These are phyloP conservation scores for Spiromastix sp. DNA, from an alignment of 2,329 filamentous ascomycete genomes.

Conservation along the genomic window DNA sequence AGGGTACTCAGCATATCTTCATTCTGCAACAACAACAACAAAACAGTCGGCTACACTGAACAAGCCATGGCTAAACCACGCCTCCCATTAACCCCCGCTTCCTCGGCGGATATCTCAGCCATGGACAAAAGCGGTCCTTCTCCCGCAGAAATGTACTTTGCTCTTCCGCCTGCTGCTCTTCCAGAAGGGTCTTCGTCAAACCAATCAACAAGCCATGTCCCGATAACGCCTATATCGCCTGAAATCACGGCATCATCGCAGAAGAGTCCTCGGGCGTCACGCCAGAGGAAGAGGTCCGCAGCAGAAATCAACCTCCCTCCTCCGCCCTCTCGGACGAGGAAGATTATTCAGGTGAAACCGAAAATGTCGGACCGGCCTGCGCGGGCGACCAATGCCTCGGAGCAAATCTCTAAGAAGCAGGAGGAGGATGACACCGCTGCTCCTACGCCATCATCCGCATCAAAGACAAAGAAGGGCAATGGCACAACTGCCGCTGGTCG, in stretches of 20 bases:
- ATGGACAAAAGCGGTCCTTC: conserved; percentile 13
- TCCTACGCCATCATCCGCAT: conserved; percentile 24
- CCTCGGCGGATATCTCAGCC: conserved; percentile 68
- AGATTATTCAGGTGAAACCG: conserved; percentile 98
- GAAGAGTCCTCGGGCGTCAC: background rate
- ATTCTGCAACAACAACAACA: too few species aligned
- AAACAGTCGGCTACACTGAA: too few species aligned
- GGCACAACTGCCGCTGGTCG: conserved; percentile 71
- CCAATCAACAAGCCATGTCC: conserved; percentile 21
- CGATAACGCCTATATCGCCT: conserved; percentile 35
- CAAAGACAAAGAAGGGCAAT: conserved; percentile 68
- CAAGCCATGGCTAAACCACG: conserved; percentile 58
- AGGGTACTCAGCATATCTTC: too few species aligned
- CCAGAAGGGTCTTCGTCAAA: conserved; percentile 12
- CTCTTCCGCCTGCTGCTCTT: conserved; percentile 67
- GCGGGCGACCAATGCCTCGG: too few species aligned
- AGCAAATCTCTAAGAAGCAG: too few species aligned
- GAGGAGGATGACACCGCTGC: conserved; percentile 10
- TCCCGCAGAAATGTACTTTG: conserved; percentile 55
- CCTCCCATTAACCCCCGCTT: conserved; percentile 65
- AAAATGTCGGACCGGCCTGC: conserved; percentile 33
- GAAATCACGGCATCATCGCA: conserved; percentile 25
- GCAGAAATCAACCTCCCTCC: conserved; percentile 69
- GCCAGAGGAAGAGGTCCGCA: conserved; percentile 27
- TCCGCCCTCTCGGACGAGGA: conserved; percentile 80